Percentiles rank a stretch among this genome's conserved stretches.
These are phyloP conservation scores for Claviceps spartinae DNA, from an alignment of 2,329 filamentous ascomycete species.

Conservation along the genomic window DNA sequence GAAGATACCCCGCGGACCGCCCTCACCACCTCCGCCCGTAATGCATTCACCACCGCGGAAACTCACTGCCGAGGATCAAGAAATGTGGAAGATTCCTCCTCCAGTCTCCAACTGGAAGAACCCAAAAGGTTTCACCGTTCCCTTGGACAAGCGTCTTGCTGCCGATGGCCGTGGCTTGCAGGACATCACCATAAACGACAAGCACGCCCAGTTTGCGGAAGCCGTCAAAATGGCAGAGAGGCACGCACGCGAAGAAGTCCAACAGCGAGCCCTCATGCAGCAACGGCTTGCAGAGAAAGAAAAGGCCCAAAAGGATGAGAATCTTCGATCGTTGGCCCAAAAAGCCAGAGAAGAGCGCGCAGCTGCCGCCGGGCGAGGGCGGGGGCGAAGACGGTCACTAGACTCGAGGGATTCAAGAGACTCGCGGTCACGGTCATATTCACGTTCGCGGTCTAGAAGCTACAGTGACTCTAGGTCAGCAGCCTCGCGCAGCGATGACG, in stretches of 20 bases:
- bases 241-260: slow-evolving; percentile 89
- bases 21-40: slow-evolving; percentile 81
- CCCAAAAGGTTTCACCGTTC: slow-evolving; percentile 93
- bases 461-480: slow-evolving; percentile 39
- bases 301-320: slow-evolving; percentile 86
- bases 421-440: slow-evolving; percentile 25
- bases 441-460: slow-evolving; percentile 28
- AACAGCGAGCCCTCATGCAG: slow-evolving; percentile 86
- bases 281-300: slow-evolving; percentile 94
- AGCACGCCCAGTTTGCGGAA: slow-evolving; percentile 92
- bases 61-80: slow-evolving; percentile 90
- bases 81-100: slow-evolving; percentile 80
- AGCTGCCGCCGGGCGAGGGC: slow-evolving; percentile 24
- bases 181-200: slow-evolving; percentile 94
- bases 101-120: slow-evolving; percentile 99
- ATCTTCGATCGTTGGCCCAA: slow-evolving; percentile 74
- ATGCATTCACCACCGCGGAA: slow-evolving; percentile 93
- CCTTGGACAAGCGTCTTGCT: slow-evolving; percentile 86
- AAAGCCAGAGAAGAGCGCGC: slow-evolving; percentile 77
- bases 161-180: slow-evolving; percentile 85
- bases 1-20: slow-evolving; percentile 87
- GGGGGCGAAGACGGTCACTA: slow-evolving; percentile 25
- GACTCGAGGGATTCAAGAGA: slow-evolving; percentile 27
- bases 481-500: slow-evolving; percentile 48
- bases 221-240: slow-evolving; percentile 87